Evolutionary conservation across 495 filamentous ascomycete genomes (phyloP), one percentile per base, ranked within the genome.

Genomic region (Xylona heveae): DNA sequence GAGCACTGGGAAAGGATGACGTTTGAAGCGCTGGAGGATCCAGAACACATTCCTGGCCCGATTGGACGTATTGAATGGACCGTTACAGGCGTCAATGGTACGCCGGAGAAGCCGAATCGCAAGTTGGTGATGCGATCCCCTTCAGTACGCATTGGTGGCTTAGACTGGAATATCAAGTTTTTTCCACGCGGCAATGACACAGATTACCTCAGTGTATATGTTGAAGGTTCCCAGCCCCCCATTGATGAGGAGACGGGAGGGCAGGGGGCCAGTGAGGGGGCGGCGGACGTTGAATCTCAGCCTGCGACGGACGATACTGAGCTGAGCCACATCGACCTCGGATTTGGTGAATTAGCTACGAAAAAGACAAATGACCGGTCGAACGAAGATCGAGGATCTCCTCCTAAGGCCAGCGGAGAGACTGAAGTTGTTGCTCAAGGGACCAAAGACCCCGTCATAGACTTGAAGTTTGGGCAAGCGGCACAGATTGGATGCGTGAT

Each of bases 151-250:
- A 52, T 75, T 36, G 71, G 66, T 1, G 70, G 64, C 22, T 68
- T 66, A 38, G 71, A 71, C 48, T 75, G 70, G 70, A 67, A 62
- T 14, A 68, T 77, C 50, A 74, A 74, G 42, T 73, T 73, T 49
- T 77, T 68, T 38, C 71, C 71, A 10, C 58, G 61, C 26, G 71
- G 71, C 13, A 74, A 75, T 45, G 62, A 67, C 41, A 65, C 65
- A 2, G 56, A 64, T 33, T 59, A 61, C n/a, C 37, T 74, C 31
- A 74, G 68, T 37, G 46, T 72, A 19, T 75, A 75, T 36, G 49
- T 77, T 10, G 71, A 75, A 47, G 71, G 67, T 45, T 64, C 68
- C 1, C 36, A 18, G 32, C 40, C 31, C 1, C 13, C 31, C 16
- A 15, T 24, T 25, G 20, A 3, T 8, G 37, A 26, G 25, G 6